Conservation (phyloP, 805 yeast species). For the Yamadazyma phyllophila region DNA sequence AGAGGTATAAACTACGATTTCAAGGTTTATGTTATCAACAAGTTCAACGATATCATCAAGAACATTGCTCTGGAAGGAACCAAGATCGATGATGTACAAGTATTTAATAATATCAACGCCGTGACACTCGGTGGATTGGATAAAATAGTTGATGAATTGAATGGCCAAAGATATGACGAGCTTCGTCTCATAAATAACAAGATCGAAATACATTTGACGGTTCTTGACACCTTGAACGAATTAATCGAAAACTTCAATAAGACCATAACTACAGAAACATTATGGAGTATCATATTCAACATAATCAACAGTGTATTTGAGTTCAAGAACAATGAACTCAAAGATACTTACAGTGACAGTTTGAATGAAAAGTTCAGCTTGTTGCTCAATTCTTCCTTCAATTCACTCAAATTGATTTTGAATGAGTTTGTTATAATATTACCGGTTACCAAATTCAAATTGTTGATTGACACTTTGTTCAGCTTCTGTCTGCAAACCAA, state of each 20-base stretch:
- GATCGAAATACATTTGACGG: slow-evolving; percentile 62
- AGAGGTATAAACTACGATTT: slow-evolving; percentile 38
- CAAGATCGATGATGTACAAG: slow-evolving; percentile 10
- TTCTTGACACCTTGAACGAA: slow-evolving; percentile 62
- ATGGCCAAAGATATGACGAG: slow-evolving; percentile 22
- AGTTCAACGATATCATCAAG: slow-evolving; percentile 51
- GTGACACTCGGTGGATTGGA: slow-evolving; percentile 43
- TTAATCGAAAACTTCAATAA: slow-evolving; percentile 78
- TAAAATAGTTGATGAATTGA: slow-evolving; percentile 19
- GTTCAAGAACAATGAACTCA: slow-evolving; percentile 18
- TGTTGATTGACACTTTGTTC: slow-evolving; percentile 67
- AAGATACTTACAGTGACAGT: slow-evolving; percentile 17
- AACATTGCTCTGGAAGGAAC: slow-evolving; percentile 39
- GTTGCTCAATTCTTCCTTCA: slow-evolving; percentile 69
- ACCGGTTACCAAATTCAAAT: slow-evolving; percentile 62
- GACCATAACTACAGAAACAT: slow-evolving; percentile 41
- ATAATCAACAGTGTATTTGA: slow-evolving; percentile 60
- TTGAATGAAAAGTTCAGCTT: slow-evolving; percentile 44
- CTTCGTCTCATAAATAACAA: slow-evolving; percentile 53
- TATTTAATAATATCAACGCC: slow-evolving; percentile 7
- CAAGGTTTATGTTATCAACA: slow-evolving; percentile 48
- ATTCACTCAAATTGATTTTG: slow-evolving; percentile 75
- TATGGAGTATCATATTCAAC: slow-evolving; percentile 72
- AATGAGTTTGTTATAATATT: slow-evolving; percentile 79
- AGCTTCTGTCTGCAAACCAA: slow-evolving; percentile 67